Evolutionary conservation across 2,329 filamentous ascomycete genomes (phyloP), one percentile per base, ranked within the genome.

Genomic region (Scopulariopsis brevicaulis): DNA sequence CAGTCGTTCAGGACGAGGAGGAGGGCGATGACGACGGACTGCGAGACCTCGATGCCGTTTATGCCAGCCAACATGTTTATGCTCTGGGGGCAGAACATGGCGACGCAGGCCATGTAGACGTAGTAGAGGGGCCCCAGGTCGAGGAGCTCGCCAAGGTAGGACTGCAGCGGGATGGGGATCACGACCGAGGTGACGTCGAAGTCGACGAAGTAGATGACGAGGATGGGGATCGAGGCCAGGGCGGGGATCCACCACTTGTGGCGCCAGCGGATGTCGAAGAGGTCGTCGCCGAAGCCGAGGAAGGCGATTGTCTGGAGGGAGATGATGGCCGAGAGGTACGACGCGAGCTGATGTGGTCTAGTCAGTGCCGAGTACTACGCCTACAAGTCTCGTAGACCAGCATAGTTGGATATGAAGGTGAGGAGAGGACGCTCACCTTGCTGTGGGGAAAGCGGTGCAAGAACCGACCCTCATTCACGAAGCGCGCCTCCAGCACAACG

Each of bases 61-160:
- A 99, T 90, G n/a, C 94, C 94, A 0, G 94, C 94, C n/a, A 99
- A 78, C 74, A 99, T 99, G 77, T 99, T 99, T 81, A 99, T 99
- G 71, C 90, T 91, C 75, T 99, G 97, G 7, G 94, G 92, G 64
- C 91, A 96, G 77, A 99, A 99, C 71, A 99, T 99, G 69, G 93
- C 89, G 64, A 99, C 82, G 59, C 89, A 87, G 56, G 90, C 90
- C 94, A 99, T 99, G 79, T 97, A 99, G 67, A 86, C 76, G 74
- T 99, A 99, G 81, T 99, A 99, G 59, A 90, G 75, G 69, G 82
- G 73, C 35, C 87, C 87, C 8, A 97, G 82, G 69, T 97, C 85
- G 69, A 97, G 80, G 54, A 96, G 81, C 64, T 90, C 83, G 60
- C 92, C 92, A 10, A 96, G 77, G 67, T 94, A 95, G 18, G 84